Evolutionary conservation across 2,329 filamentous ascomycete genomes (phyloP), one percentile per base, ranked within the genome.

Genomic region (Alternaria gaisen): DNA sequence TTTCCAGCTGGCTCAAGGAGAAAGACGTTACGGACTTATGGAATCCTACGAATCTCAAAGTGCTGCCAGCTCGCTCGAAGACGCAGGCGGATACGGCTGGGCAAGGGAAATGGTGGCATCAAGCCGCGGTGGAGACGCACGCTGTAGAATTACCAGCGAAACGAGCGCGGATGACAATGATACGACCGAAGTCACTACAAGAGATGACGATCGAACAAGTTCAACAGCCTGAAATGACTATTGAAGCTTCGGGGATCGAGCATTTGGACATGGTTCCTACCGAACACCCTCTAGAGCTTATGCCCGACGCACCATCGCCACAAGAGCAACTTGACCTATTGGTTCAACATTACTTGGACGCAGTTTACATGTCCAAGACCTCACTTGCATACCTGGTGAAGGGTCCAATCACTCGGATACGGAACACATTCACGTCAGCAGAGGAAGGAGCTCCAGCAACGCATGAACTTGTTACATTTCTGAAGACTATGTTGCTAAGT

Each of bases 361-460:
- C 80, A 32, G 68, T 84, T 64, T 84, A 86, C 73, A 68, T 81
- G 11, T 80, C 75, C 9, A 79, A 91, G 85, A 91, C 90, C 34
- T 92, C 91, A 4, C 80, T 94, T 58, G 91, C 91, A 59, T 95
- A 94, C 77, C 94, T 94, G 77, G 90, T 90, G 20, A 95, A 95
- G 80, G 92, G 91, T 0, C 91, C 92, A 1, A 81, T 95, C 20
- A 92, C 91, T 44, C 86, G 91, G 68, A 89, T 91, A 46, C 86
- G 91, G 60, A 90, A 89, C 47, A 86, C 88, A 14, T 92, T 92
- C 64, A 87, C 89, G 58, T 79, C 88, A 14, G 85, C 88, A 62
- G 85, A 86, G 53, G 87, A 90, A 73, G 81, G 85, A 7, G 86
- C 83, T 22, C 79, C 89, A 20, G 83, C 88, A 41, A 87, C 90